phyloP scores from a whole-genome alignment of 2,329 filamentous ascomycete species.

The Epichloe brachyelytri region DNA sequence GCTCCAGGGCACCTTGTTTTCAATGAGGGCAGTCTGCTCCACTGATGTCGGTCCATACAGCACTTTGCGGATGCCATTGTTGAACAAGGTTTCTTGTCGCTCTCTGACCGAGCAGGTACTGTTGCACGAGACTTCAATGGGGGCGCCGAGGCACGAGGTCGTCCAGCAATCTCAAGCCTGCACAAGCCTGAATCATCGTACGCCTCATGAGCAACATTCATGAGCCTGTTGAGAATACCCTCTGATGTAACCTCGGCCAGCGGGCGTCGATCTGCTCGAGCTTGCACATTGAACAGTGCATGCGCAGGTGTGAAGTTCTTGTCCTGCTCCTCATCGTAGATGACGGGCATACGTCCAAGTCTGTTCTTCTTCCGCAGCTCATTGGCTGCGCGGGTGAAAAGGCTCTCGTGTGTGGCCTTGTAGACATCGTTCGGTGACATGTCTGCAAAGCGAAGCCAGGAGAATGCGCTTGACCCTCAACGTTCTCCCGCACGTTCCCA shows the following conservation, averaged over 20 bases:
- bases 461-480: slow-evolving; percentile 56
- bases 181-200: slow-evolving; percentile 61
- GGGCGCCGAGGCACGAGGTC: slow-evolving; percentile 75
- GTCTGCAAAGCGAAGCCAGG: slow-evolving; percentile 82
- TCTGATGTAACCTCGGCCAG: slow-evolving; percentile 58
- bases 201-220: slow-evolving; percentile 59
- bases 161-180: slow-evolving; percentile 67
- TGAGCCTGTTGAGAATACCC: slow-evolving; percentile 59
- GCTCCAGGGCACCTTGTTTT: slow-evolving; percentile 54
- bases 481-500: slow-evolving; percentile 58
- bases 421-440: slow-evolving; percentile 61
- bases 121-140: slow-evolving; percentile 66
- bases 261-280: slow-evolving; percentile 52
- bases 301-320: slow-evolving; percentile 56
- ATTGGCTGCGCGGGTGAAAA: slow-evolving; percentile 62
- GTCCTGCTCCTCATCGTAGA: slow-evolving; percentile 56
- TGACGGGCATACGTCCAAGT: slow-evolving; percentile 52
- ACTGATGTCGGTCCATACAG: slow-evolving; percentile 53
- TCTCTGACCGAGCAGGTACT: slow-evolving; percentile 54
- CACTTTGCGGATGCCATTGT: slow-evolving; percentile 56
- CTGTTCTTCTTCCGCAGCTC: slow-evolving; percentile 41
- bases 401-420: slow-evolving; percentile 50
- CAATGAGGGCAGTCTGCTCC: slow-evolving; percentile 64
- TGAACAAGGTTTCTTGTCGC: slow-evolving; percentile 66
- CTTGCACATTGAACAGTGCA: slow-evolving; percentile 68